Evolutionary conservation across 225 moss, liverwort and hornwort genomes (phyloP), one percentile per base, ranked within the genome.

Genomic region (Marchantia polymorpha): DNA sequence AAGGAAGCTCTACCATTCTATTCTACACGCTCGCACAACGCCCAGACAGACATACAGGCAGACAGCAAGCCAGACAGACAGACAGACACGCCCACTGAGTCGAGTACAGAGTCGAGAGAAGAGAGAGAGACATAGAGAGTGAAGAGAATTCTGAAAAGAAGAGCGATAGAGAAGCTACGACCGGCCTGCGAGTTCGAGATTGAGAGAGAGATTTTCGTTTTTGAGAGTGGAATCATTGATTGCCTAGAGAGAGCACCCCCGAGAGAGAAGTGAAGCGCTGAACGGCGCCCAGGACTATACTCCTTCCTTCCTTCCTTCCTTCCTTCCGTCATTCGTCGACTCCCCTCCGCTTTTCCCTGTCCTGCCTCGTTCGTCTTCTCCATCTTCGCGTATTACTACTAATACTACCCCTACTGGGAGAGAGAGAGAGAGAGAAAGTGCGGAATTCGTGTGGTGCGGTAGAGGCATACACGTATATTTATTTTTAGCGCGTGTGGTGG

Each of bases 401-500:
- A 61, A 22, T 61, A 61, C 67, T 31, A 67, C 67, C 6, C 31
- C 13, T 58, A 17, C 9, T 10, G 61, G 23, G 61, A 67, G 67
- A 13, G 67, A 26, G 65, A 11, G 12, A 72, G 72, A 72, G 72
- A 72, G 51, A 72, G 49, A 72, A 22, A 72, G 72, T 51, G 73
- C 7, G 29, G 65, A 67, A 67, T 67, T 67, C 39, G 25, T 51
- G 23, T 22, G 72, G 72, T 51, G 52, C 52, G 72, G 51, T 72
- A 17, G 51, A 56, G 23, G 49, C 72, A 52, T 25, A 72, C 72
- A 67, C 30, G 67, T 67, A 67, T 67, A 67, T 67, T 66, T 67
- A 67, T 26, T 30, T 67, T 30, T 67, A 66, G 67, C 67, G 67
- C 67, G 12, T 69, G 75, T 20, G 69, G 82, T 77, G 71, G 82